A percentile compares a stretch with the other conserved stretches of the same genome.
These are phyloP conservation scores for Fusarium stilboides DNA, from an alignment of 2,329 filamentous ascomycete genomes.

Conservation along the genomic window DNA sequence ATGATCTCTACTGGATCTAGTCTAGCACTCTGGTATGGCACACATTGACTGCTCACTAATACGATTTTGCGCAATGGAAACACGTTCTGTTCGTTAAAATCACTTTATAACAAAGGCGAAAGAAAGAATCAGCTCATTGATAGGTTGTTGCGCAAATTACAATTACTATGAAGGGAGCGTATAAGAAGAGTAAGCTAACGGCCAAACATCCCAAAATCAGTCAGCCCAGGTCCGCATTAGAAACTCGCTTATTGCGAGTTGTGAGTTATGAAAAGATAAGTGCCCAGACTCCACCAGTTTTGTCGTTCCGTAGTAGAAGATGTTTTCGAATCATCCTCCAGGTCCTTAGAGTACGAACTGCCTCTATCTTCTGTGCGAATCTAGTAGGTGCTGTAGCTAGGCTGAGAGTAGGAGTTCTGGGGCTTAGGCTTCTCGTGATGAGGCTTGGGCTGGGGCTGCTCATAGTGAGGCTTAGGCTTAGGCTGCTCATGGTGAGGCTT, in stretches of 20 bases:
- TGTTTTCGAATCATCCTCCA: conserved; percentile 2
- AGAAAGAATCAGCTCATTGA: too few relatives aligned
- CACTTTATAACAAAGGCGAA: too few relatives aligned
- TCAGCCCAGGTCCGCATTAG: not conserved
- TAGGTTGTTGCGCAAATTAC: conserved; percentile 5
- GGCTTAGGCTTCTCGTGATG: conserved; percentile 6
- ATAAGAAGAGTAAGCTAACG: conserved; percentile 17
- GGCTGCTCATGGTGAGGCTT: not conserved
- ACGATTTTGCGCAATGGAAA: too few relatives aligned
- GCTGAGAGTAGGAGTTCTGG: not conserved
- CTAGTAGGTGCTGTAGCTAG: conserved; percentile 11
- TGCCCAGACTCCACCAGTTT: not conserved
- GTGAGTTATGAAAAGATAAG: not conserved
- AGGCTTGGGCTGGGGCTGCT: conserved; percentile 11
- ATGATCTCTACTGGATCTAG: too few relatives aligned
- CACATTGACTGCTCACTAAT: too few relatives aligned
- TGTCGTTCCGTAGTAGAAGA: not conserved
- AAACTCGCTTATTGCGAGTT: not conserved
- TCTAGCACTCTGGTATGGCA: too few relatives aligned
- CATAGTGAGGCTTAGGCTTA: not conserved
- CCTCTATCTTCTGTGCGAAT: not conserved
- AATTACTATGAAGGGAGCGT: conserved; percentile 14
- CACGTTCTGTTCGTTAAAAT: too few relatives aligned
- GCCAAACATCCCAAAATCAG: conserved; percentile 7
- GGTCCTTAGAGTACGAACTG: not conserved